Evolutionary conservation across 2,329 filamentous ascomycete genomes (phyloP).

Genomic region (Neonectria faginata): DNA sequence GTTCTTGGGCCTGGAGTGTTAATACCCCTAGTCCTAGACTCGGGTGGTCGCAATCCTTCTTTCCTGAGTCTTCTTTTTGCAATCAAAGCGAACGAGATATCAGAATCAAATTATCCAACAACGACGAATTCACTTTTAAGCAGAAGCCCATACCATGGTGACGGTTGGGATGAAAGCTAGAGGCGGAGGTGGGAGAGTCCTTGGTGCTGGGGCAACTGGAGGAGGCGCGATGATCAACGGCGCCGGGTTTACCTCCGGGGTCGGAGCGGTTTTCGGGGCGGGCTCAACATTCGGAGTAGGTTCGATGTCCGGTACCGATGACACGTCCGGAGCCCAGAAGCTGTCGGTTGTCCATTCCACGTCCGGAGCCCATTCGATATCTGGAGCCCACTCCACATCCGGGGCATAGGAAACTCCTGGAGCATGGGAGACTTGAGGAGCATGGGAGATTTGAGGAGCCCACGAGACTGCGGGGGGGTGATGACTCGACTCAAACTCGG

Average conservation of each 20-base stretch:
- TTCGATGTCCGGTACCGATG: background rate
- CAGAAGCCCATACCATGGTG: slow-evolving; percentile 9
- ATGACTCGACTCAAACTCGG: background rate
- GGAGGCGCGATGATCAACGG: slow-evolving; percentile 4
- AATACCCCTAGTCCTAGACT: background rate
- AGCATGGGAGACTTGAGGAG: background rate
- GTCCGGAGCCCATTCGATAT: background rate
- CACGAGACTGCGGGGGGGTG: background rate
- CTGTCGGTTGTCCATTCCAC: background rate
- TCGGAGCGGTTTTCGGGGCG: background rate
- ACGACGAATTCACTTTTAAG: slow-evolving; percentile 7
- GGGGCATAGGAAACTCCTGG: background rate
- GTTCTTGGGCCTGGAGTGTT: background rate
- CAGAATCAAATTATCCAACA: background rate
- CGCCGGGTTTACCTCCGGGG: slow-evolving; percentile 6
- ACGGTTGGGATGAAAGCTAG: slow-evolving; percentile 6
- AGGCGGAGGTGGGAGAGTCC: slow-evolving; percentile 9
- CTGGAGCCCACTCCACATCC: background rate
- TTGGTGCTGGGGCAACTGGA: slow-evolving; percentile 3
- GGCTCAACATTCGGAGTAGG: background rate
- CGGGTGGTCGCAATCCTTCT: background rate
- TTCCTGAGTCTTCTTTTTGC: background rate
- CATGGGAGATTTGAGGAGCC: background rate
- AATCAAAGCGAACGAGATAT: background rate
- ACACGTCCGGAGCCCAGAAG: background rate